Conservation (phyloP, 2,329 filamentous ascomycete species). For the Paecilomyces sp. region DNA sequence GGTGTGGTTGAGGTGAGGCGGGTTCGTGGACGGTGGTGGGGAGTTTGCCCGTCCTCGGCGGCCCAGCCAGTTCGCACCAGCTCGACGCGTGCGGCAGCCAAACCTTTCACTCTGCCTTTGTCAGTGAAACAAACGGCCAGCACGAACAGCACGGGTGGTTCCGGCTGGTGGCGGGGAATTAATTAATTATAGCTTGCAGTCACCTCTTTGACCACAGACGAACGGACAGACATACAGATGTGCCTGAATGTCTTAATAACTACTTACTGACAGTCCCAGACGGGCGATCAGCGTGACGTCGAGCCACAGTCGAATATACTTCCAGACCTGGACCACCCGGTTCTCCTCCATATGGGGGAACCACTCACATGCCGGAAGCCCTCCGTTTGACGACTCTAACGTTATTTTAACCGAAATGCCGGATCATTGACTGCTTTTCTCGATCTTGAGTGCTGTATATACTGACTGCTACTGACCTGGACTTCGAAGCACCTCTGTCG, state of each 20-base stretch:
- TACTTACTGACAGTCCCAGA: background rate
- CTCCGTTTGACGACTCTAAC: background rate
- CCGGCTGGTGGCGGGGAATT: no score
- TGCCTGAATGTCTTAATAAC: no score
- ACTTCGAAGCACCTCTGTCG: background rate
- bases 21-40: background rate
- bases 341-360: background rate
- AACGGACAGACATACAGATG: no score
- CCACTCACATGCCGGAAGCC: background rate
- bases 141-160: no score
- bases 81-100: background rate
- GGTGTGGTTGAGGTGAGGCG: background rate
- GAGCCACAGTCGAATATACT: background rate
- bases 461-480: background rate
- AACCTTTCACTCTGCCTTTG: background rate
- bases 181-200: no score
- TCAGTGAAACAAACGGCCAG: no score
- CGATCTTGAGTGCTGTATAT: background rate
- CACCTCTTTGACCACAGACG: no score
- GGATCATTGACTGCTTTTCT: background rate
- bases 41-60: background rate
- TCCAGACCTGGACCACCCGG: background rate
- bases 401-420: background rate
- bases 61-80: background rate
- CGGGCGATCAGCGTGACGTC: background rate